Base-by-base conservation (phyloP, 768 basidiomycete genomes). In the button mushroom (Agaricus bisporus) region DNA sequence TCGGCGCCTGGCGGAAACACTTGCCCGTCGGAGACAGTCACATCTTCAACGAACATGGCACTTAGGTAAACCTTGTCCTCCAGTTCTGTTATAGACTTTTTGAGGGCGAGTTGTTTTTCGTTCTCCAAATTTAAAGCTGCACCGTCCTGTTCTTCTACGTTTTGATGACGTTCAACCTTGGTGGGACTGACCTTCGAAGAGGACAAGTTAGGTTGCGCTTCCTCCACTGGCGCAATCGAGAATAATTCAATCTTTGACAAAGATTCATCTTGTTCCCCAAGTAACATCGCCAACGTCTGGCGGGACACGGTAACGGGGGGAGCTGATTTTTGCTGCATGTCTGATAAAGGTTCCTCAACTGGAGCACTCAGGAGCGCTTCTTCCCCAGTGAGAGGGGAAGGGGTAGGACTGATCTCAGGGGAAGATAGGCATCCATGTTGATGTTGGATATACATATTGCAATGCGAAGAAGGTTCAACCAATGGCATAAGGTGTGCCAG, bases 1-100 rank as follows among this genome's bases (percentile, higher is more conserved):
- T 88, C 88, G 0, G 88, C 88, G 32, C 91, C 91, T 6, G 88
- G 83, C 28, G 88, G 88, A 63, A 92, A 86, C 20, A 73, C 67
- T 60, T 90, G 87, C 0, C 89, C 90, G 59, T 87, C 84, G 4
- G 79, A 72, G 47, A 89, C 83, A 32, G 87, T 91, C 38, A 83
- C 73, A 63, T 91, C 86, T 35, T 73, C 73, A 5, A 91, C 56
- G 56, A 85, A 85, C 5, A 69, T 70, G 3, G 87, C 86, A 36
- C 73, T 73, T 55, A 86, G 62, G 17, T 43, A 48, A 12, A 55
- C n/a, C 45, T 37, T 29, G 10, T 45, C 26, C 8, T 25, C 28
- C 15, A n/a, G 7, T 28, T 49, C 47, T 14, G 18, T 47, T 2
- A 35, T 42, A 28, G 5, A 28, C 37, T 25, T 15, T 26, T 41